Evolutionary conservation across 1,284 basidiomycete species (phyloP).

Genomic region (Marasmius oreades): DNA sequence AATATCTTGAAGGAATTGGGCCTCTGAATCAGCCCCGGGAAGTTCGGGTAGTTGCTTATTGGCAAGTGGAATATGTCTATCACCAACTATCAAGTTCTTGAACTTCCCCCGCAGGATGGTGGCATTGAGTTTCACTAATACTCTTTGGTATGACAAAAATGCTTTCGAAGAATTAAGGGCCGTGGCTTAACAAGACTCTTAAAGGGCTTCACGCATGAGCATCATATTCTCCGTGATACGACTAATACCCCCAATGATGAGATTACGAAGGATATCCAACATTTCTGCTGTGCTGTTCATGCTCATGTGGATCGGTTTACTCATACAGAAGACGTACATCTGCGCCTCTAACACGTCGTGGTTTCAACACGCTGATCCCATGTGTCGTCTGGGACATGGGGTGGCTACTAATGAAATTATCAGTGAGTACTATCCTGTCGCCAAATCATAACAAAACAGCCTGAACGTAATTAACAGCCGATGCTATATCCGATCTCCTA

Average conservation of each 20-base stretch:
- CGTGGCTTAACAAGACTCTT: not conserved
- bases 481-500: slow-evolving; percentile 23
- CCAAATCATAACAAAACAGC: not conserved
- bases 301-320: slow-evolving; percentile 22
- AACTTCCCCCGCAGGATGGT: slow-evolving; percentile 15
- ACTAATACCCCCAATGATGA: slow-evolving; percentile 24
- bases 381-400: slow-evolving; percentile 24
- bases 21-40: slow-evolving; percentile 1
- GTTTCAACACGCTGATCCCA: slow-evolving; percentile 19
- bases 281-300: slow-evolving; percentile 18
- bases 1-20: not conserved
- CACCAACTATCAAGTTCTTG: not conserved
- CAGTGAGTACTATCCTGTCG: slow-evolving; percentile 18
- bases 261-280: slow-evolving; percentile 18
- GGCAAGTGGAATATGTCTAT: slow-evolving; percentile 5
- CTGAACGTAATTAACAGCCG: slow-evolving; percentile 16
- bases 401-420: slow-evolving; percentile 24
- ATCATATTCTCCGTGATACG: slow-evolving; percentile 27
- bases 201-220: slow-evolving; percentile 28
- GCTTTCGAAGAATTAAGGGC: not conserved
- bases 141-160: slow-evolving; percentile 22
- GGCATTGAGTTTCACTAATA: slow-evolving; percentile 22
- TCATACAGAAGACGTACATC: slow-evolving; percentile 22
- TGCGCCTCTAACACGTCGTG: slow-evolving; percentile 23
- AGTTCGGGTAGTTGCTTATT: slow-evolving; percentile 26